Base-by-base conservation (phyloP, 2,329 filamentous ascomycete genomes). In the Cercospora janseana region DNA sequence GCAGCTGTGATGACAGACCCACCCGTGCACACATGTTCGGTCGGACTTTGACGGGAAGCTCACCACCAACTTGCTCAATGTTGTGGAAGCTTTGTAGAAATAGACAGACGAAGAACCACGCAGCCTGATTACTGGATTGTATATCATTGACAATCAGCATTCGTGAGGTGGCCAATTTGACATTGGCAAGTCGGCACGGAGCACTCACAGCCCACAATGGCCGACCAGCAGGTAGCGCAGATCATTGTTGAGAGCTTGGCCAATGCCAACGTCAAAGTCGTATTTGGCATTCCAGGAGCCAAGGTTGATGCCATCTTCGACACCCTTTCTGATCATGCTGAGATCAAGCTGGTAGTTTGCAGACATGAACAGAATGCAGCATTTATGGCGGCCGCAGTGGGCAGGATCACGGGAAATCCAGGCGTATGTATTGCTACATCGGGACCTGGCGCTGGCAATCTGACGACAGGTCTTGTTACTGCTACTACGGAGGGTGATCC, bases 341-440 rank as follows among this genome's bases (percentile, higher is more conserved):
- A 75, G 51, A 75, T 76, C 63, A 67, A 68, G 50, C 65, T 77
- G 12, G 64, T 77, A 18, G 70, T 77, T 9, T 75, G 72, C 51
- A 67, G 74, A 12, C 74, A 77, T 54, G 74, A 77, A 57, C 74
- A 77, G 49, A 77, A 77, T 57, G 74, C 74, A 12, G 74, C 73
- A 5, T 74, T 77, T 63, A 77, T 77, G 66, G 74, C 74, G 15
- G 72, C 72, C 2, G 74, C 72, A 0, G 64, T 72, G 16, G 74
- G 74, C 8, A 65, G 72, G 23, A 70, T 77, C 50, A 76, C 73
- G 1, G 74, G 73, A 13, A 63, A 64, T 2, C 72, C 73, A 3
- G 74, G 74, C 8, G 73, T 75, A 1, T 74, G 70, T 59, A 71
- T 76, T 37, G 74, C 71, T 13, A 77, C 74, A 2, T 75, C 71